Base-by-base conservation (phyloP, 164 flowering plant species). In the Protea cynaroides region DNA sequence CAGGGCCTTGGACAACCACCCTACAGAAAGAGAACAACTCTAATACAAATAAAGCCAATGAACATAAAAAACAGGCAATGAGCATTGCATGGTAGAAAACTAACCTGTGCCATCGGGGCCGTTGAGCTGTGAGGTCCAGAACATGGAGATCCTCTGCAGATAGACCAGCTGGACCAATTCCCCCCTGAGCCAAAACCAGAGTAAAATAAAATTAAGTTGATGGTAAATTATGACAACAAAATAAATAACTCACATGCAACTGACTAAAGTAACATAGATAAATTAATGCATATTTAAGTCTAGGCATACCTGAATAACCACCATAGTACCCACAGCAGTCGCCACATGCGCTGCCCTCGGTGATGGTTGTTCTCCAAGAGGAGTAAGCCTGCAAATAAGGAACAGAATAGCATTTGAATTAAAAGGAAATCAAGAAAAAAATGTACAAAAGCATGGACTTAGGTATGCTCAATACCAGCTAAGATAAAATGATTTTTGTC, bases 301-400 rank as follows among this genome's bases (percentile, higher is more conserved):
- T 11, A 51, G 24, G 24, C 73, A 71, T 49, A 92, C 99, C 97
- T 95, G 99, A 71, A 95, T 92, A 62, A 95, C 99, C 38, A 95
- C 99, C 99, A 95, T 95, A 40, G 99, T 95, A 57, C 99, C 99
- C 22, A 95, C 99, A 52, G 99, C 97, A 74, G 97, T 92, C 56
- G 97, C 99, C 53, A 90, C 99, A 76, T 95, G 99, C 37, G 99
- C 99, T 19, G 99, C 99, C 76, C 99, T 85, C n/a, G 97, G 97
- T 21, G 99, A 89, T 19, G 99, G 99, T 65, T 92, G 99, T 58
- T 95, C 99, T 65, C 99, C 99, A 66, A 81, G 80, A 34, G 99
- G 97, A 70, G 80, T 84, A 24, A 95, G 80, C 81, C 99, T 95
- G 79, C 55, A 71, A 64, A 66, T 62, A 59, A 62, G 15, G 29